Base-by-base conservation (phyloP, 148 eudicot genomes). In the Pouteria glomerata region DNA sequence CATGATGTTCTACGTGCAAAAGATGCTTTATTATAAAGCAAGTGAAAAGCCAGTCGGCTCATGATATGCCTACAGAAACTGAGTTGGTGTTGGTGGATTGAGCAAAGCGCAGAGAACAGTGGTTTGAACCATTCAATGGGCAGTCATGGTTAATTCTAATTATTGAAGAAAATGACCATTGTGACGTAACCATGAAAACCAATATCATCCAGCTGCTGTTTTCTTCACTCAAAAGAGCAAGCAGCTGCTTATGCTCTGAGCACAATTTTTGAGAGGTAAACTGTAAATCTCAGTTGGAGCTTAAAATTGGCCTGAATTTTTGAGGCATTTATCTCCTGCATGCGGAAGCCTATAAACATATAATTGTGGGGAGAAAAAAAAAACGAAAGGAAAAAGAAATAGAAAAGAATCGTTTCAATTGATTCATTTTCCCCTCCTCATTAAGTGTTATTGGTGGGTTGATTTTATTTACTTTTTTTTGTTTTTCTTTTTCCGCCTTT, bases 1-100 rank as follows among this genome's bases (percentile, higher is more conserved):
- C 76, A 90, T 90, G 96, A 88, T 90, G 75, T 90, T 88, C 69
- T 90, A 90, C 66, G 92, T 90, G 76, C 96, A 90, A 73, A 90
- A 88, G 80, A 88, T 77, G 86, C 81, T 88, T 64, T 84, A 83
- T 56, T 88, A 90, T 80, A 88, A 80, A 76, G 96, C 80, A 48
- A 90, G 82, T 66, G 87, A 88, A 76, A 73, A 67, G 50, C 33
- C 74, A 15, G 70, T 21, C 29, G 73, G 81, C 68, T 75, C 69
- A 0, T 80, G 74, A 83, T 37, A 68, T 53, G 27, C 52, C 42
- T 23, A 47, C 16, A 26, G 14, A 14, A 33, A 56, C 34, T 30
- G 55, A 44, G 62, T 37, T 61, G 35, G n/a, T n/a, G n/a, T n/a
- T n/a, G n/a, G 67, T 39, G 48, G 67, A 24, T 63, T 3, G 12